Conservation (phyloP, 2,329 filamentous ascomycete genomes). For the Fusarium pseudograminearum region DNA sequence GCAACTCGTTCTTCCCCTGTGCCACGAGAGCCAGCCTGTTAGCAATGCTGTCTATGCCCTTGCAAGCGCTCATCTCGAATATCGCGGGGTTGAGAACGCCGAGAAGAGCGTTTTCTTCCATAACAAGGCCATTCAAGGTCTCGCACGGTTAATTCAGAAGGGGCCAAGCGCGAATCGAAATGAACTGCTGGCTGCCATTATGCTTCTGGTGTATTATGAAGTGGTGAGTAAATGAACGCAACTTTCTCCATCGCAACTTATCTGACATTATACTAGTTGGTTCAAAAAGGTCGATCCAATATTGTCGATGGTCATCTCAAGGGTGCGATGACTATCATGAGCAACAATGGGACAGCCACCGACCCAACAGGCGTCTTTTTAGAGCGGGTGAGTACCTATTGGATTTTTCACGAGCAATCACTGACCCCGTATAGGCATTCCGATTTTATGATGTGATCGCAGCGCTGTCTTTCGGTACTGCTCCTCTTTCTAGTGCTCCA, state of each 20-base stretch:
- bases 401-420: background rate
- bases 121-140: constrained; percentile 68
- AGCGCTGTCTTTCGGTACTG: constrained; percentile 70
- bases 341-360: constrained; percentile 57
- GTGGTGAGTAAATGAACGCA: constrained; percentile 60
- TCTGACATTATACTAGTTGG: constrained; percentile 59
- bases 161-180: constrained; percentile 64
- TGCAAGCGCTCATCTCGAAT: constrained; percentile 85
- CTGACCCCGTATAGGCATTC: constrained; percentile 62
- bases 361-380: constrained; percentile 69
- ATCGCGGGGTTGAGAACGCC: constrained; percentile 63
- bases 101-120: constrained; percentile 71
- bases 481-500: constrained; percentile 65
- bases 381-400: constrained; percentile 62
- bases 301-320: constrained; percentile 72
- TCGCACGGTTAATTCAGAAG: constrained; percentile 68
- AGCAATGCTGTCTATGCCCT: constrained; percentile 89
- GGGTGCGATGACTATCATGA: constrained; percentile 72
- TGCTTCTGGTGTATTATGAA: constrained; percentile 73
- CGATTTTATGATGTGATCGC: constrained; percentile 75
- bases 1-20: constrained; percentile 71
- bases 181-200: constrained; percentile 70
- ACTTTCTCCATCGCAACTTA: background rate
- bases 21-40: constrained; percentile 67
- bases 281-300: constrained; percentile 69